Conservation (phyloP, 2,329 filamentous ascomycete species). For the Epichloe uncinata region DNA sequence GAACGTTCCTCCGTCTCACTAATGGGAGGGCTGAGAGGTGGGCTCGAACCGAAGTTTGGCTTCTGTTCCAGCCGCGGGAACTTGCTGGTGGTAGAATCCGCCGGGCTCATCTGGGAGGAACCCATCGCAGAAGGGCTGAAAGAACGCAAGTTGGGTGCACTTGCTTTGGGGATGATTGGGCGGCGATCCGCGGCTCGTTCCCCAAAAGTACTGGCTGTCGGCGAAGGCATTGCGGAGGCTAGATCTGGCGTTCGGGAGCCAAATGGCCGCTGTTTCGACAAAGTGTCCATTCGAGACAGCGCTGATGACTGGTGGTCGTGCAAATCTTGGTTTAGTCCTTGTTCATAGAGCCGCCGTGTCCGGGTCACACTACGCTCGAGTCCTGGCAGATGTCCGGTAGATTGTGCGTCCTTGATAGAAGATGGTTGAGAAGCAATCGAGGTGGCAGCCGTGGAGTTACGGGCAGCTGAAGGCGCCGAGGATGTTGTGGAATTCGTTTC, state of each 20-base stretch:
- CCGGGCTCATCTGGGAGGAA: constrained; percentile 24
- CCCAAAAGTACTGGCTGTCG: constrained; percentile 27
- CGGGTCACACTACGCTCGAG: constrained; percentile 57
- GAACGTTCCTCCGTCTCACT: constrained; percentile 59
- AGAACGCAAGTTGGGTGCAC: constrained; percentile 55
- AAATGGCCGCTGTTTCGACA: constrained; percentile 49
- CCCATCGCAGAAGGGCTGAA: constrained; percentile 33
- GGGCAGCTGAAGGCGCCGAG: constrained; percentile 49
- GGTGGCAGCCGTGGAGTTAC: constrained; percentile 77
- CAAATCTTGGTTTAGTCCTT: constrained; percentile 63
- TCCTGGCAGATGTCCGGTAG: constrained; percentile 24
- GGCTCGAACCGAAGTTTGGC: constrained; percentile 19
- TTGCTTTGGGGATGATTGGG: constrained; percentile 39
- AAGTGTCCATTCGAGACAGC: constrained; percentile 64
- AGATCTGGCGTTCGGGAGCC: constrained; percentile 38
- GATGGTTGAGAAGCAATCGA: constrained; percentile 55
- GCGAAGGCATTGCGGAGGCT: constrained; percentile 30
- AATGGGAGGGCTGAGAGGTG: constrained; percentile 39
- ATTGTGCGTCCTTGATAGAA: constrained; percentile 35
- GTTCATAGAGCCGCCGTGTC: constrained; percentile 67
- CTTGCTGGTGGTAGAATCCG: constrained; percentile 22
- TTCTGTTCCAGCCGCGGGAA: constrained; percentile 23
- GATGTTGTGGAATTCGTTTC: constrained; percentile 82
- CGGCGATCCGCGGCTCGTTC: constrained; percentile 35
- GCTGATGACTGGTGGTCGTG: constrained; percentile 70